Evolutionary conservation across 1,284 basidiomycete genomes (phyloP).

Genomic region (Irpex lacteus): DNA sequence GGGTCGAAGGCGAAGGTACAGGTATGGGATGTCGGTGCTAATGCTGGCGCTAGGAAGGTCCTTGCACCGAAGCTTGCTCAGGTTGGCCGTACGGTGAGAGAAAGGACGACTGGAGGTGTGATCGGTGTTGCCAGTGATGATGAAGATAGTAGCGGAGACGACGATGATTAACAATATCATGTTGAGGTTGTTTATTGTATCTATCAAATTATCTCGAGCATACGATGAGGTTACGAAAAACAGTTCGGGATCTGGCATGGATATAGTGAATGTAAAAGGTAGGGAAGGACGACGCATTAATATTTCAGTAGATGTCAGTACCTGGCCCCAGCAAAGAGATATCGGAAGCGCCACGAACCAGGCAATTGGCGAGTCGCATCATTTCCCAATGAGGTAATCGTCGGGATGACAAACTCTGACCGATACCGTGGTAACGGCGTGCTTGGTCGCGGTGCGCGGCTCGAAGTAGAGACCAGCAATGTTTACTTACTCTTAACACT

Average conservation of each 20-base stretch:
- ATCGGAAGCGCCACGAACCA: neutral
- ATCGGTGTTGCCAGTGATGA: conserved; percentile 69
- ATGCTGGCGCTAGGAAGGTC: conserved; percentile 74
- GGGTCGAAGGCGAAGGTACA: conserved; percentile 93
- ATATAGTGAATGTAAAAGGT: too few species aligned
- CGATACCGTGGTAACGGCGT: neutral
- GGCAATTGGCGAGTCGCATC: neutral
- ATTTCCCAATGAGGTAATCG: neutral
- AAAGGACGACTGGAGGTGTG: conserved; percentile 66
- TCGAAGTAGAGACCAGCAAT: neutral
- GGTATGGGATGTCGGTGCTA: conserved; percentile 90
- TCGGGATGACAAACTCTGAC: neutral
- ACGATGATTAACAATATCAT: conserved; percentile 16
- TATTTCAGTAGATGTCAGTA: too few species aligned
- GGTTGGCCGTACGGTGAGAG: conserved; percentile 64
- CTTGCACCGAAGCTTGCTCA: conserved; percentile 73
- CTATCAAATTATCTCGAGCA: too few species aligned
- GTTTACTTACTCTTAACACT: neutral
- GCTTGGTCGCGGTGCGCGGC: neutral
- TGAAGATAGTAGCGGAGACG: conserved; percentile 60
- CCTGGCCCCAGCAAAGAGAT: too few species aligned
- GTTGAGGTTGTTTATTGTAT: neutral
- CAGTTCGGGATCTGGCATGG: too few species aligned
- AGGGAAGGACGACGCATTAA: too few species aligned
- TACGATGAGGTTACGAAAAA: too few species aligned